These are phyloP conservation scores for Alternaria sp. DNA, from an alignment of 2,329 filamentous ascomycete genomes.

Conservation along the genomic window DNA sequence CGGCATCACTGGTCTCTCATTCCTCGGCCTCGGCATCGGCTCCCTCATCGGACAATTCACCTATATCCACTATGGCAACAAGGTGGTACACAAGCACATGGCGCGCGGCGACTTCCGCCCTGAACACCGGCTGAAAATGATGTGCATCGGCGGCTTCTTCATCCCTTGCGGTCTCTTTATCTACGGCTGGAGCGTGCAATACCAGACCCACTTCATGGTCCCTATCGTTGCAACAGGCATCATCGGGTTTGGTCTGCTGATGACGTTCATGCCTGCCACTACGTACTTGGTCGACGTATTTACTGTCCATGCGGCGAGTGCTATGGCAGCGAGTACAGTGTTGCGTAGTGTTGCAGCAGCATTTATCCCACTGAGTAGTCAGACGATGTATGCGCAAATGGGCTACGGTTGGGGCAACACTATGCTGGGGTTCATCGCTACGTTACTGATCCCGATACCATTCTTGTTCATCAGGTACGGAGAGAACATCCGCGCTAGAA, in stretches of 20 bases:
- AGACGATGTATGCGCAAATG: slow-evolving; percentile 48
- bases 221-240: slow-evolving; percentile 44
- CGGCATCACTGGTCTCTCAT: slow-evolving; percentile 50
- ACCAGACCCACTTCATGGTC: slow-evolving; percentile 45
- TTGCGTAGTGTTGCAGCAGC: slow-evolving; percentile 48
- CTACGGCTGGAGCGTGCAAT: slow-evolving; percentile 48
- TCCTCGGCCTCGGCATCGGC: slow-evolving; percentile 52
- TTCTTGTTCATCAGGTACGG: slow-evolving; percentile 47
- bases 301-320: slow-evolving; percentile 50
- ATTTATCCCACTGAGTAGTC: slow-evolving; percentile 49
- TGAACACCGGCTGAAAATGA: slow-evolving; percentile 45
- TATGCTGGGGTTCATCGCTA: slow-evolving; percentile 45
- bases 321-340: slow-evolving; percentile 52
- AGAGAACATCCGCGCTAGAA: slow-evolving; percentile 36
- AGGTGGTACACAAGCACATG: slow-evolving; percentile 37
- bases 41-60: slow-evolving; percentile 45
- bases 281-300: slow-evolving; percentile 54
- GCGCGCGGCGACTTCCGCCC: slow-evolving; percentile 41
- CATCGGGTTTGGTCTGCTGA: slow-evolving; percentile 45
- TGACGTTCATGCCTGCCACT: slow-evolving; percentile 48
- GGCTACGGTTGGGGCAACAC: slow-evolving; percentile 51
- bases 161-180: slow-evolving; percentile 47
- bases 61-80: slow-evolving; percentile 43
- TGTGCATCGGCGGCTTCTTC: slow-evolving; percentile 42
- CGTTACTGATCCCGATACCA: slow-evolving; percentile 42